phyloP scores from a whole-genome alignment of 176 grass and related monocot genomes.

The Carex pumila region DNA sequence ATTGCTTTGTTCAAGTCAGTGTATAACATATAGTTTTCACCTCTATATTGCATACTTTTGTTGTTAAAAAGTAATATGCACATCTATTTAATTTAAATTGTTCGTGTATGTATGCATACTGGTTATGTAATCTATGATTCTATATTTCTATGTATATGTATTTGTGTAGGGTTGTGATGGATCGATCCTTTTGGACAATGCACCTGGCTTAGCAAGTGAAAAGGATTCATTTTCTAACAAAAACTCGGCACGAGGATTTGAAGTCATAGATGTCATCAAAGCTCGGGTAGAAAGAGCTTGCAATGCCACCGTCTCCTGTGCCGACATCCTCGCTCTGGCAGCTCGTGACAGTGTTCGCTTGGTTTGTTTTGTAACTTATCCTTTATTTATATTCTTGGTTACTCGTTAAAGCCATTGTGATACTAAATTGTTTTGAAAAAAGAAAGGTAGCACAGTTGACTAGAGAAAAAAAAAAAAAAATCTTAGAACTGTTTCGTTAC shows the following conservation, averaged over 20 bases:
- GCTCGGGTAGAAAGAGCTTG: slow-evolving; percentile 50
- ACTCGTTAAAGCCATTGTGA: neutral
- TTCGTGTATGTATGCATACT: neutral
- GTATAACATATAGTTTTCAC: neutral
- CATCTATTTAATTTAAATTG: neutral
- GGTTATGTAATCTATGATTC: too few species aligned
- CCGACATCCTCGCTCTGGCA: slow-evolving; percentile 78
- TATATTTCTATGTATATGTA: neutral
- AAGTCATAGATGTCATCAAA: slow-evolving; percentile 84
- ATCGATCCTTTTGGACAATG: slow-evolving; percentile 66
- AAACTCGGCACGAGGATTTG: slow-evolving; percentile 69
- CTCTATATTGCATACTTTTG: neutral
- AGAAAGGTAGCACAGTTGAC: too few species aligned
- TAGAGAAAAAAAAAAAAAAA: too few species aligned
- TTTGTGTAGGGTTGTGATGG: slow-evolving; percentile 59
- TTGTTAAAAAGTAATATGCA: neutral
- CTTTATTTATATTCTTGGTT: neutral
- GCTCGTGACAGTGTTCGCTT: slow-evolving; percentile 55
- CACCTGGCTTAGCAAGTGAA: slow-evolving; percentile 43
- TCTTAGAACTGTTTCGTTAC: too few species aligned
- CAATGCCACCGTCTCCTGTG: slow-evolving; percentile 63
- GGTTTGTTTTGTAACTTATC: slow-evolving; percentile 23
- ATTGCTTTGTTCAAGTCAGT: slow-evolving; percentile 83
- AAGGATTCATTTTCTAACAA: slow-evolving; percentile 54
- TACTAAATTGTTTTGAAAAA: too few species aligned